Base-by-base conservation (phyloP, 495 filamentous ascomycete species). In the Extremus antarcticus region DNA sequence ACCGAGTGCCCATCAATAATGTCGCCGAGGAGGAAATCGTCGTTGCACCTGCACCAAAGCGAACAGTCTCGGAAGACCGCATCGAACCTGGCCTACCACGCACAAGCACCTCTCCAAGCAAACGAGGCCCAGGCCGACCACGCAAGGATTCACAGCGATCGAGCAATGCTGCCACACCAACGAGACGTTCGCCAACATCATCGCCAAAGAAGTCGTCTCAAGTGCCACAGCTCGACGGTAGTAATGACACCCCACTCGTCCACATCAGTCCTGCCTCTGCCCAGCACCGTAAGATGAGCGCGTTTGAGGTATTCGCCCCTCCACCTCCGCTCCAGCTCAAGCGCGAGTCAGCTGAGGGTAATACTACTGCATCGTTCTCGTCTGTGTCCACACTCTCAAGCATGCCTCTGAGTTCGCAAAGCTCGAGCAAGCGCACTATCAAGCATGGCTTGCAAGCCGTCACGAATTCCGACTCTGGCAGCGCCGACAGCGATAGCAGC, bases 391-490 rank as follows among this genome's bases (percentile, higher is more conserved):
- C 55, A 20, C 25, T 61, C 8, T 57, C 58, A 15, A 54, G 43
- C 25, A 21, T 58, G 11, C 59, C 55, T 7, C 21, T 54, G 13
- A 61, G 59, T 43, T 54, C 59, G 3, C 59, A 61, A 40, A 57
- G 43, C 47, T 61, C 55, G 21, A 61, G 59, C 47, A 49, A 35
- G 24, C 21, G 59, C 1, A 32, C 58, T 11, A 32, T 57, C 9
- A 54, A 47, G 47, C 20, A 46, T 35, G 59, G 59, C 7, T 3
- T 61, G 11, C 54, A 57, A 39, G 59, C 54, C 3, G 59, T 61
- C 21, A 58, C 55, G 20, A 63, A 60, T 38, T 60, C 57, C 10
- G 57, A 60, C 55, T 60, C 55, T 19, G 57, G 39, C 35, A 60
- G 57, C 50, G 50, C 17, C 3, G 53, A 55, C 43, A 46, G 45